A percentile compares a stretch with the other conserved stretches of the same genome.
Conservation (phyloP, 129 eudicot species). For the Escallonia rubra region DNA sequence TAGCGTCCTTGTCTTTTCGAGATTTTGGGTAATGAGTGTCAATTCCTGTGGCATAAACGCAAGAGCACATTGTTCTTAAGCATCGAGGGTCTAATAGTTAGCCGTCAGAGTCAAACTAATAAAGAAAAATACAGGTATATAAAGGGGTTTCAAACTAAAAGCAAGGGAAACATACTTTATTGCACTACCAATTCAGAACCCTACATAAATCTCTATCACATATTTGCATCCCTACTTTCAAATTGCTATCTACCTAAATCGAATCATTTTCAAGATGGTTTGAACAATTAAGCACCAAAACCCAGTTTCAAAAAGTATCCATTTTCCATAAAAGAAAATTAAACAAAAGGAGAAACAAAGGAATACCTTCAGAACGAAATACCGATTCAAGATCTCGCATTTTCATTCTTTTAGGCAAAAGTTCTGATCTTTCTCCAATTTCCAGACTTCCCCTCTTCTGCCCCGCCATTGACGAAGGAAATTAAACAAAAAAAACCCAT, state of each 20-base stretch:
- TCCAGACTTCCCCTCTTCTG: conserved; percentile 45
- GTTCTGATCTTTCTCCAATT: conserved; percentile 38
- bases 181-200: too few species aligned
- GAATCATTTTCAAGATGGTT: neutral
- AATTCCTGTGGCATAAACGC: conserved; percentile 14
- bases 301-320: neutral
- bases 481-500: conserved; percentile 6
- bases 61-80: conserved; percentile 2
- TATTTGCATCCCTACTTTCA: neutral
- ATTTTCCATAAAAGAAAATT: neutral
- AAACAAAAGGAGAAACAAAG: neutral
- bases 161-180: neutral
- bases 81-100: neutral
- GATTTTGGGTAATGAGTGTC: conserved; percentile 11
- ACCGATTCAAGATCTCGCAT: conserved; percentile 57
- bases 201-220: neutral
- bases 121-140: neutral
- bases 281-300: neutral
- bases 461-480: conserved; percentile 27
- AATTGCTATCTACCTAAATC: neutral
- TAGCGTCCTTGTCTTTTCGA: conserved; percentile 8
- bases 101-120: neutral
- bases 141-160: neutral
- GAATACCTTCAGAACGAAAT: conserved; percentile 49
- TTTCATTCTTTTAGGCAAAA: conserved; percentile 42